Percentiles rank a stretch among this genome's conserved stretches.
Evolutionary conservation across 1,139 yeast genomes (phyloP).

Genomic region (Taphrina wiesneri): DNA sequence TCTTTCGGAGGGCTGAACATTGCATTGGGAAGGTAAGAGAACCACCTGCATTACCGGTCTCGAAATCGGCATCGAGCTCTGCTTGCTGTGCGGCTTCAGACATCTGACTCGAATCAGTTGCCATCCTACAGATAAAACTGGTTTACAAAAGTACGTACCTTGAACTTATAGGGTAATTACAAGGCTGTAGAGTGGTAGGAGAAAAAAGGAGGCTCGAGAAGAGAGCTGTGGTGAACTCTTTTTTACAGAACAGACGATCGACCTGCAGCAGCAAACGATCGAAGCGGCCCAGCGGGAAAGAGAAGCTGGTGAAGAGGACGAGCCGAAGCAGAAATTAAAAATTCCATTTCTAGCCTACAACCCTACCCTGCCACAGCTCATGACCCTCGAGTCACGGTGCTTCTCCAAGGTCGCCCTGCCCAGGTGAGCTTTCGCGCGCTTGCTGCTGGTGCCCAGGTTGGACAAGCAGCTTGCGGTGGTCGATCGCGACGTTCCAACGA

Average conservation of each 20-base stretch:
- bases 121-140: neutral
- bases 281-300: neutral
- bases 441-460: too few species aligned
- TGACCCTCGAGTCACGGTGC: neutral
- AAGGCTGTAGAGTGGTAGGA: neutral
- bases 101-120: neutral
- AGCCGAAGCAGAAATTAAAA: slow-evolving; percentile 8
- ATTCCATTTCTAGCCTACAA: neutral
- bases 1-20: slow-evolving; percentile 99
- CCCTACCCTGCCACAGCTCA: neutral
- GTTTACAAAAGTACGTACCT: neutral
- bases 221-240: slow-evolving; percentile 5
- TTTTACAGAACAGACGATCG: slow-evolving; percentile 1
- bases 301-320: neutral
- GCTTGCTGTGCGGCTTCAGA: slow-evolving; percentile 33
- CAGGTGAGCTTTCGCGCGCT: too few species aligned
- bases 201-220: neutral
- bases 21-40: slow-evolving; percentile 98
- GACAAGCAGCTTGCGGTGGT: too few species aligned
- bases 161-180: slow-evolving; percentile 1
- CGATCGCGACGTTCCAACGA: too few species aligned
- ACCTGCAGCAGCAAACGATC: neutral
- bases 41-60: slow-evolving; percentile 98
- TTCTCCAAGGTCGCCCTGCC: neutral
- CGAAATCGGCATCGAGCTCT: slow-evolving; percentile 74